phyloP scores from a whole-genome alignment of 1,284 basidiomycete genomes.

The Austropuccinia psidii region DNA sequence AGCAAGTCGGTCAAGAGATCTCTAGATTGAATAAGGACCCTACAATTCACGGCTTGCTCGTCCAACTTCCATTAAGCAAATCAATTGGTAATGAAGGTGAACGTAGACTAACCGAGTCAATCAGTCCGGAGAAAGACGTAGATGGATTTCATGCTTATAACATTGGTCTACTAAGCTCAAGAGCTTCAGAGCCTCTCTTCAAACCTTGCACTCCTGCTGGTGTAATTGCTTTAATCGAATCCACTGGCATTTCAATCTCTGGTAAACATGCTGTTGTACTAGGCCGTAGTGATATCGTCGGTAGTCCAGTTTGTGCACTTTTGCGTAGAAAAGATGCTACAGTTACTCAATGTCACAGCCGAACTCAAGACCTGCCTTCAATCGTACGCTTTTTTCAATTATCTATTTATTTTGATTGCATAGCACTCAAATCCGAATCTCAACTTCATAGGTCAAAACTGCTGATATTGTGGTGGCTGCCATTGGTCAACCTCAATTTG shows the following conservation, averaged over 20 bases:
- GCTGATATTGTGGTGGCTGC: constrained; percentile 92
- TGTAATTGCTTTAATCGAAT: constrained; percentile 71
- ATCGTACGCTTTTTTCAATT: constrained; percentile 55
- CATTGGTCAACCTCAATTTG: constrained; percentile 81
- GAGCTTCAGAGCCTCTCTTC: constrained; percentile 83
- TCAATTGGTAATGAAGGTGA: constrained; percentile 78
- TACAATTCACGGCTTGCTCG: constrained; percentile 77
- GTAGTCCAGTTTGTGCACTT: constrained; percentile 86
- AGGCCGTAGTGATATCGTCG: constrained; percentile 95
- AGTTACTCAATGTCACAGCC: constrained; percentile 94
- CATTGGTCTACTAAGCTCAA: constrained; percentile 87
- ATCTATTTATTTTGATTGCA: constrained; percentile 14
- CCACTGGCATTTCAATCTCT: constrained; percentile 50
- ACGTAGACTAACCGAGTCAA: constrained; percentile 84
- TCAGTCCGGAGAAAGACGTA: constrained; percentile 89
- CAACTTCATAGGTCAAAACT: constrained; percentile 57
- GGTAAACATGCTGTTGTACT: constrained; percentile 76
- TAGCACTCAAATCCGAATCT: neutral
- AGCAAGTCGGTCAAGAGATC: constrained; percentile 70
- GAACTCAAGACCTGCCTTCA: constrained; percentile 68
- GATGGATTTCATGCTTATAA: constrained; percentile 99
- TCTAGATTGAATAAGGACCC: constrained; percentile 76
- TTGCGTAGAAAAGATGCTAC: constrained; percentile 86
- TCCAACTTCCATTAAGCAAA: constrained; percentile 89
- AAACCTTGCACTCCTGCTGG: constrained; percentile 93